These are phyloP conservation scores for Gryganskiella cystojenkinii DNA, from an alignment of 192 early-diverging fungal species.

Conservation along the genomic window DNA sequence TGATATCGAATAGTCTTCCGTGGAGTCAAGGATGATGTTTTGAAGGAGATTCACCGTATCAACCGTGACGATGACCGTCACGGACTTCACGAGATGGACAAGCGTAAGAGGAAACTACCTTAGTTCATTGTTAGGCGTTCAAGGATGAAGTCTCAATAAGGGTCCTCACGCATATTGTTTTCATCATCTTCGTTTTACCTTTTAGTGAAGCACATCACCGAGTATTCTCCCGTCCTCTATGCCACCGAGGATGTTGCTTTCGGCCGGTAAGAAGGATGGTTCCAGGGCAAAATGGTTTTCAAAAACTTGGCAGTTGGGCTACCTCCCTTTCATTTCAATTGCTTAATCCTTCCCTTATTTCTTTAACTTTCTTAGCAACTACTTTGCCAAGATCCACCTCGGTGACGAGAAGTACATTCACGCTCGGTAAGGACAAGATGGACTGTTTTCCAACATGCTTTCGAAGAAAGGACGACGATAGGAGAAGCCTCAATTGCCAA, in stretches of 20 bases:
- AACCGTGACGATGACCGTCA: slow-evolving; percentile 45
- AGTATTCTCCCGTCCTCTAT: slow-evolving; percentile 58
- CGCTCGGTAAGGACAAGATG: slow-evolving; percentile 61
- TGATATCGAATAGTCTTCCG: slow-evolving; percentile 41
- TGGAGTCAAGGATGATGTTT: slow-evolving; percentile 50
- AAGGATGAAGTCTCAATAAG: no score
- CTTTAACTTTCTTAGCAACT: slow-evolving; percentile 49
- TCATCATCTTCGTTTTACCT: not conserved
- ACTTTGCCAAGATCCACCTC: slow-evolving; percentile 67
- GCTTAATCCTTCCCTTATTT: not conserved
- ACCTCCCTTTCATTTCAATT: no score
- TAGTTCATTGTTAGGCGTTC: no score
- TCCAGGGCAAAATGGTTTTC: no score
- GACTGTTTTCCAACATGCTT: no score
- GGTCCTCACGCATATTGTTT: no score
- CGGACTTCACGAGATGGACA: slow-evolving; percentile 60
- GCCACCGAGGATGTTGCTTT: slow-evolving; percentile 64
- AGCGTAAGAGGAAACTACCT: slow-evolving; percentile 28
- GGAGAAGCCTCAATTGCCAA: no score
- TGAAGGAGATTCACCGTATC: slow-evolving; percentile 51
- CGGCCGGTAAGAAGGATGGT: slow-evolving; percentile 43
- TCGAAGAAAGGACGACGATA: no score
- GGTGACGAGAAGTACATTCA: slow-evolving; percentile 64
- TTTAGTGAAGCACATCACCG: slow-evolving; percentile 52
- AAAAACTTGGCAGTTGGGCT: no score